Evolutionary conservation across 2,329 filamentous ascomycete genomes (phyloP), one percentile per base, ranked within the genome.

Genomic region (Aspergillus intermedius): DNA sequence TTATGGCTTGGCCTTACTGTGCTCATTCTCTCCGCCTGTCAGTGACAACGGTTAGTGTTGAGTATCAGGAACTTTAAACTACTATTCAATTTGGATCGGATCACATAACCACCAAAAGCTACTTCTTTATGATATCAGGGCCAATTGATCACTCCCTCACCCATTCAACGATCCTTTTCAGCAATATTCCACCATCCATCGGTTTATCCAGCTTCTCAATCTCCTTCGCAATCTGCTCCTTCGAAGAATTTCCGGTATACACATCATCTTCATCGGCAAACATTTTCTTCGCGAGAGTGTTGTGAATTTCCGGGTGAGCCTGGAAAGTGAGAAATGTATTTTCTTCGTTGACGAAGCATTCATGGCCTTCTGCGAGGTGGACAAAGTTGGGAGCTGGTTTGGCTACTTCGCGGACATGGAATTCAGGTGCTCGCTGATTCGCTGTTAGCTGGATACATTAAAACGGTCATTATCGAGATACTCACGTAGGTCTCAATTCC

Each of bases 241-340:
- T 10, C 2, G 45, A 45, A 5, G 32, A 25, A 15, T 51, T 48
- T 1, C 52, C 52, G 25, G 49, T 54, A 17, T 54, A 52, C 21
- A 35, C 42, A 28, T 50, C 34, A 34, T 48, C 49, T 21, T 50
- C 52, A 13, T 52, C 52, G n/a, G 51, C n/a, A 42, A 75, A 54
- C 50, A 72, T 55, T 43, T 67, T 59, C 47, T 64, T 68, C 3
- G 72, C 71, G 15, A 72, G 65, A 32, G 60, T 60, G 30, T 19
- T 35, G n/a, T 42, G 68, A 55, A 75, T 69, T 54, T 75, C 72
- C 0, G 72, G 74, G 48, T 75, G 74, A 0, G 71, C 72, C 51
- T 76, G 74, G 40, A 75, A 71, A 0, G 71, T 72, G 35, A 74
- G 56, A 42, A 75, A 65, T 3, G 62, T 66, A 46, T 70, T 69